Base-by-base conservation (phyloP, 495 filamentous ascomycete genomes). In the Staphylotrichum longicolle region DNA sequence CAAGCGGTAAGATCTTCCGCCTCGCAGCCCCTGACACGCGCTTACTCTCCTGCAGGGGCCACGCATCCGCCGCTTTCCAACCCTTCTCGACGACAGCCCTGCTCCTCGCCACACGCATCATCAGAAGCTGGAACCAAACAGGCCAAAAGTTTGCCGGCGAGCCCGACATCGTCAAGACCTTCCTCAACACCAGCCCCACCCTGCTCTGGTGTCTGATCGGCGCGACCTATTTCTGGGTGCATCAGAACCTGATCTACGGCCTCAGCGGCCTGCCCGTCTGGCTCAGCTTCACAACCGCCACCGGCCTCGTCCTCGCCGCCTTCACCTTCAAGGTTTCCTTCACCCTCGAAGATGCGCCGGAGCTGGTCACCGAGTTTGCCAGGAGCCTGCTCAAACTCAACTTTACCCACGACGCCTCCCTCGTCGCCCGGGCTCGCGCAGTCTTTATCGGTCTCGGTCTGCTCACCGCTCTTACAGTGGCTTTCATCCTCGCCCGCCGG, bases 71-170 rank as follows among this genome's bases (percentile, higher is more conserved):
- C 1, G 27, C 12, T 5, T 15, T 33, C 34, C 64, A 70, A 32
- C 50, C 51, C n/a, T 47, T 70, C 27, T 50, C 63, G 15, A 55
- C 63, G 7, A 35, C 66, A 1, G 7, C 46, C 61, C 70, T 78
- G 12, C 68, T 87, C 10, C 59, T 78, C 8, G 64, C 80, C 15
- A 78, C 89, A 44, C 83, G 94, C 39, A 64, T 95, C 6, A 66
- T 87, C 46, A 77, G 90, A 48, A 80, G 86, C 42, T 99, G 93
- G 93, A 97, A 97, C 70, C 94, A 97, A 71, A 98, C 94, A 0
- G 94, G 94, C 30, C 92, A 96, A 65, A 99, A 99, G 62, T 90
- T 90, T 64, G 86, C 94, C 14, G 93, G 91, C 12, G 88, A 87
- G 53, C 84, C 91, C 52, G 93, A 96, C 68, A 94, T 96, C 54